Evolutionary conservation across 129 eudicot genomes (phyloP), one percentile per base, ranked within the genome.

Genomic region (Apium graveolens): DNA sequence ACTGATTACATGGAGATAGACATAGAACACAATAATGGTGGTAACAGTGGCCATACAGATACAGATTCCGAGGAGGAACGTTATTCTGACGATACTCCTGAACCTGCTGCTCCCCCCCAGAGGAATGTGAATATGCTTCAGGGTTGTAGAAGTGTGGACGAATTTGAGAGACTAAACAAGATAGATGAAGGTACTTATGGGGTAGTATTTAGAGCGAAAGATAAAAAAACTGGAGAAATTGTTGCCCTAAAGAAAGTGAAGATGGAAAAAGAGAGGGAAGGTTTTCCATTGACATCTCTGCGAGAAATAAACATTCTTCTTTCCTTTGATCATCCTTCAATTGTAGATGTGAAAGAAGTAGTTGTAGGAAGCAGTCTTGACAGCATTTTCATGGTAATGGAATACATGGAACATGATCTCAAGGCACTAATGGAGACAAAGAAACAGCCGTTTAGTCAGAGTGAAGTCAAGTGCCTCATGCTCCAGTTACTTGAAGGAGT

Each of bases 391-490:
- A 91, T 94, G 98, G 98, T 91, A 73, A 94, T 94, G 98, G 98
- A 94, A 80, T 94, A 94, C 90, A 94, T 94, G 98, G 98, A 94
- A 80, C 98, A 94, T 88, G 98, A 94, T 87, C 96, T 94, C n/a
- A 94, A 94, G 78, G 96, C 84, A 62, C 76, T 94, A 48, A 91
- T 94, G 98, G 96, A 94, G 90, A 82, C 98, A 34, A 91, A 89
- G 92, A 91, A 86, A 82, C 97, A 94, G 74, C 97, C 97, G 3
- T 94, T 84, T 65, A 94, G 97, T 73, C 96, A 94, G 82, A 94
- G 98, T 84, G 98, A 94, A 82, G 98, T 91, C 75, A 94, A 94
- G 80, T 88, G 97, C 39, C 97, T 94, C 57, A 94, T 94, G 97
- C 91, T 94, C 53, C 98, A 94, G 90, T 88, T 94, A 60, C 86